These are phyloP conservation scores for Tetragonia tetragonoides DNA, from an alignment of 148 eudicot genomes.

Conservation along the genomic window DNA sequence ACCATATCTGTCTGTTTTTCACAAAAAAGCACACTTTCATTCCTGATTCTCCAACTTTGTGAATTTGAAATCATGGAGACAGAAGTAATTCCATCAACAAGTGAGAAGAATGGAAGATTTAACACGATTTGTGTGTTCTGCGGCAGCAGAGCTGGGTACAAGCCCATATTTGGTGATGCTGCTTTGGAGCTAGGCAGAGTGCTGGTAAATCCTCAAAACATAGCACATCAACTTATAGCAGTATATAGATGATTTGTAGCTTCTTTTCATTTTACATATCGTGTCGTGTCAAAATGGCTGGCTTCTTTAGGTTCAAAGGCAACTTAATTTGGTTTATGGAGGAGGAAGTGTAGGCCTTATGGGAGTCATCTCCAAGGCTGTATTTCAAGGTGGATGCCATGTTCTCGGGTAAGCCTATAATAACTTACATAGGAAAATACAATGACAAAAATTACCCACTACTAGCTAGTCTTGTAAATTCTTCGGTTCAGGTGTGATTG, in stretches of 20 bases:
- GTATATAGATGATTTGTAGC: not conserved
- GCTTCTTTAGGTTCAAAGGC: conserved; percentile 50
- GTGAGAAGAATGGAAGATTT: conserved; percentile 36
- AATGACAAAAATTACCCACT: no score
- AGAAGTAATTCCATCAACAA: conserved; percentile 21
- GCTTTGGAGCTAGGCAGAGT: conserved; percentile 65
- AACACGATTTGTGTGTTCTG: conserved; percentile 70
- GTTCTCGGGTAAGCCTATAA: conserved; percentile 60
- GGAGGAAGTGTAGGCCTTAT: conserved; percentile 82
- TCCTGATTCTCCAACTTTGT: not conserved
- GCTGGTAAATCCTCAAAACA: conserved; percentile 40
- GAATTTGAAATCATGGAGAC: conserved; percentile 32
- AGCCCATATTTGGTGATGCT: conserved; percentile 58
- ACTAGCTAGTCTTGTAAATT: not conserved
- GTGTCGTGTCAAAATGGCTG: not conserved
- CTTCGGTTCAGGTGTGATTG: not conserved
- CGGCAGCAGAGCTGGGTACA: conserved; percentile 69
- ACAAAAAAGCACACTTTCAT: not conserved
- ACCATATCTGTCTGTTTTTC: conserved; percentile 3
- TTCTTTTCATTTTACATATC: not conserved
- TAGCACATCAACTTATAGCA: not conserved
- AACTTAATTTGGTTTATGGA: conserved; percentile 69
- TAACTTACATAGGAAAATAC: not conserved
- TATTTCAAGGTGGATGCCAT: conserved; percentile 65
- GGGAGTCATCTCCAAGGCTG: conserved; percentile 77